phyloP scores from a whole-genome alignment of 176 grass and related monocot species.

The Oryza meridionalis region DNA sequence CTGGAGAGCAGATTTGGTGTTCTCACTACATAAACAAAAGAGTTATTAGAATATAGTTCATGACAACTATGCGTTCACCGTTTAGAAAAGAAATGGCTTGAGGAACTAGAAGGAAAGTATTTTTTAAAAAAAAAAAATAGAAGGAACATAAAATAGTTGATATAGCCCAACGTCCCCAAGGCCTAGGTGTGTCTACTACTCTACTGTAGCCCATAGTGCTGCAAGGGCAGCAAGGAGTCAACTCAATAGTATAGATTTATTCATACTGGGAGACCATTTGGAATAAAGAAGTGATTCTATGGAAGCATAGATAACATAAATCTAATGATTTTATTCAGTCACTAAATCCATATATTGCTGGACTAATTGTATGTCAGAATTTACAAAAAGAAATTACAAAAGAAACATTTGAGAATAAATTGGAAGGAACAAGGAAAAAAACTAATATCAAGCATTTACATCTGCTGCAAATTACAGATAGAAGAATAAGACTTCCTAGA shows the following conservation, averaged over 20 bases:
- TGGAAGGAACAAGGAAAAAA: background rate
- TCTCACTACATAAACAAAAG: conserved; percentile 59
- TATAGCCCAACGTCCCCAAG: background rate
- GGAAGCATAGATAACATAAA: background rate
- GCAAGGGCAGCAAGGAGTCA: no score
- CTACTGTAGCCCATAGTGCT: background rate
- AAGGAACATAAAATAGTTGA: background rate
- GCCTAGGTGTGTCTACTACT: background rate
- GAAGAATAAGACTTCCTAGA: conserved; percentile 10
- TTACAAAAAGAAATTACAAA: background rate
- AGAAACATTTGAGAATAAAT: background rate
- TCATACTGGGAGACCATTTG: no score
- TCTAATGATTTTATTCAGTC: background rate
- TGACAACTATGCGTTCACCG: conserved; percentile 5
- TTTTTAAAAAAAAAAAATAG: background rate
- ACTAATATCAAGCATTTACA: conserved; percentile 6
- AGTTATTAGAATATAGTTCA: conserved; percentile 30
- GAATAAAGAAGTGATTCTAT: background rate
- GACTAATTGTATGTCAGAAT: background rate
- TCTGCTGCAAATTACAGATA: background rate
- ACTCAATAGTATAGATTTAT: background rate
- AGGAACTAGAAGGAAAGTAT: background rate
- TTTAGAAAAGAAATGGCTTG: background rate
- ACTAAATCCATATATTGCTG: background rate
- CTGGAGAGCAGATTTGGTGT: conserved; percentile 70